Percentiles rank a stretch among this genome's conserved stretches.
Evolutionary conservation across 345 rosid species (phyloP).

Genomic region (Eucalyptus cladocalyx): DNA sequence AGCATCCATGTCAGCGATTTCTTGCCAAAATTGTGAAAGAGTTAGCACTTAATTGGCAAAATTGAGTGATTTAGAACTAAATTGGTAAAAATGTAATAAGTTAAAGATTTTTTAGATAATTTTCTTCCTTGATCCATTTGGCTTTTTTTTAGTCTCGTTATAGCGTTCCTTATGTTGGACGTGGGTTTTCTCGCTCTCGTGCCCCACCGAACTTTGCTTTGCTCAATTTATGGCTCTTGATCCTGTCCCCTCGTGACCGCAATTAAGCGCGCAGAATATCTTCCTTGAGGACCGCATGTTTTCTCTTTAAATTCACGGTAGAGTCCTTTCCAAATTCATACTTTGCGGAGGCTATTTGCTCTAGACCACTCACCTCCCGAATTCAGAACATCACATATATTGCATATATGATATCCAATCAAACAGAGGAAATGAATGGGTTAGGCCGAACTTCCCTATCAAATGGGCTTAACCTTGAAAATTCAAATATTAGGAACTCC

Average conservation of each 20-base stretch:
- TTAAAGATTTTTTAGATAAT: too few species aligned
- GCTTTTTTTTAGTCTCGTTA: background rate
- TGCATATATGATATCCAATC: background rate
- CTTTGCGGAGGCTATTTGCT: background rate
- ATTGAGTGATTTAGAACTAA: too few species aligned
- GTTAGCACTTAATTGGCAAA: too few species aligned
- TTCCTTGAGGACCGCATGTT: background rate
- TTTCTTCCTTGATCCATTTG: background rate
- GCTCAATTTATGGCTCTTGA: background rate
- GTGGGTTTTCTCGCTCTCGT: background rate
- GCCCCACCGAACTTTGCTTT: background rate
- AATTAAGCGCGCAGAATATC: background rate
- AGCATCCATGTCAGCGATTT: fast-evolving
- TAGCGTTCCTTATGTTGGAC: background rate
- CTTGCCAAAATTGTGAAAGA: background rate
- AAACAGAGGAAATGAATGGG: background rate
- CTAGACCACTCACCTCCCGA: background rate
- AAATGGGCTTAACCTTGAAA: background rate
- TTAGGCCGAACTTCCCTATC: background rate
- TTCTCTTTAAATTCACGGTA: background rate
- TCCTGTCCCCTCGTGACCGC: background rate
- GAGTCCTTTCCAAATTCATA: background rate
- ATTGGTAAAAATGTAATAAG: background rate
- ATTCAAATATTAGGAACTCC: background rate
- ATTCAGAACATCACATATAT: background rate